Base-by-base conservation (phyloP, 495 filamentous ascomycete genomes). In the Mycothermus thermophilus region DNA sequence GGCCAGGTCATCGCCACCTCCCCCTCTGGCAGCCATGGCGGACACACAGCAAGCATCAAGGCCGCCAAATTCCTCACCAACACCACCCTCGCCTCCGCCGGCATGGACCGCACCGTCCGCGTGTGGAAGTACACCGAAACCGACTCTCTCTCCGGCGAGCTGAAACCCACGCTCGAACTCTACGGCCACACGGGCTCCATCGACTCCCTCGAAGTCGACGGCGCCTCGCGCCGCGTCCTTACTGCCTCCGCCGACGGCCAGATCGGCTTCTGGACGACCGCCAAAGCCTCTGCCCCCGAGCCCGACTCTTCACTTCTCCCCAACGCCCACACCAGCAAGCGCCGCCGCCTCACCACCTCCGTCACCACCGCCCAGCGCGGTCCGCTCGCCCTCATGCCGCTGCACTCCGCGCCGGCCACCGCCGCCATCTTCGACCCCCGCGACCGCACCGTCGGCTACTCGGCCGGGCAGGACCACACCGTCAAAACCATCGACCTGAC, bases 401-500 rank as follows among this genome's bases (percentile, higher is more conserved):
- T 71, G 13, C 87, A 95, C 64, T 74, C 69, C 1, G 68, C 67
- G 0, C 71, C 79, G 3, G 80, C 87, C 9, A 77, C 78, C 1
- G 75, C 73, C 21, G 79, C 75, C 13, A 71, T 83, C 23, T 97
- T 96, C 63, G 79, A 88, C 51, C 79, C 77, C 1, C 66, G 69
- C 29, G 90, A 95, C 61, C 56, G 75, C 18, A 94, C 81, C 8
- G 79, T 96, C 16, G 88, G 79, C 21, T 95, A 97, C 66, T 86
- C 84, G 0, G 68, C 71, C 2, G 86, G 83, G 14, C 79, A 79
- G 66, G 90, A 96, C 63, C 86, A 93, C 58, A 80, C 81, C 0
- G 63, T 95, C 41, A 77, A 75, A 16, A 96, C 90, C 0, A 81
- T 93, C 72, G 90, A 97, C 63, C 73, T 97, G 9, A 72, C 81